phyloP scores from a whole-genome alignment of 139 green algal species.

The Pseudopediastrum boryanum region DNA sequence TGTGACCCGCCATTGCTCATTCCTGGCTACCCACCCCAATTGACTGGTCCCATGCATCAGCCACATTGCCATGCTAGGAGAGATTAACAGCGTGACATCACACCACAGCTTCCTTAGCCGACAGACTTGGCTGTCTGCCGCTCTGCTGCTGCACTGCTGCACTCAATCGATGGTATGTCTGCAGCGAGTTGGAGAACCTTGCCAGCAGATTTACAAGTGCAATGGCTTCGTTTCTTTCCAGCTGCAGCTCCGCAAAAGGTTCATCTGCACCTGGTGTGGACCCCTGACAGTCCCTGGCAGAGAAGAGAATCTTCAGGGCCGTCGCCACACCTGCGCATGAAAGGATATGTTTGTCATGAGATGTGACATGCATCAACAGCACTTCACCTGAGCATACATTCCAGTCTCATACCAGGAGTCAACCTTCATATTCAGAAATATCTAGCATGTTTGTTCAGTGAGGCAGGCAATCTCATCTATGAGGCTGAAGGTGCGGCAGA shows the following conservation, averaged over 20 bases:
- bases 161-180: conserved; percentile 53
- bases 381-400: no score
- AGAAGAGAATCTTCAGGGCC: conserved; percentile 94
- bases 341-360: no score
- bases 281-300: conserved; percentile 64
- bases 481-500: not conserved
- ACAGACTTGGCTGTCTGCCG: not conserved
- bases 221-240: conserved; percentile 96
- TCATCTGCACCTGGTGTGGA: not conserved
- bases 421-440: not conserved
- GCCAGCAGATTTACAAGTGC: conserved; percentile 92
- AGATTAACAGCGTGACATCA: no score
- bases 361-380: no score
- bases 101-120: not conserved
- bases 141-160: conserved; percentile 2
- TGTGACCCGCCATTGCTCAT: no score
- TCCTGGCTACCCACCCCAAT: no score
- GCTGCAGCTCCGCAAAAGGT: conserved; percentile 22
- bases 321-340: conserved; percentile 81
- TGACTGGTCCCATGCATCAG: no score
- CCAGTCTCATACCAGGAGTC: no score
- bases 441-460: not conserved
- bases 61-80: no score
- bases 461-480: not conserved
- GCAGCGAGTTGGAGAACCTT: conserved; percentile 73